Percentiles rank a stretch among this genome's conserved stretches.
Evolutionary conservation across 164 flowering plant genomes (phyloP).

Genomic region (Warburgia ugandensis): DNA sequence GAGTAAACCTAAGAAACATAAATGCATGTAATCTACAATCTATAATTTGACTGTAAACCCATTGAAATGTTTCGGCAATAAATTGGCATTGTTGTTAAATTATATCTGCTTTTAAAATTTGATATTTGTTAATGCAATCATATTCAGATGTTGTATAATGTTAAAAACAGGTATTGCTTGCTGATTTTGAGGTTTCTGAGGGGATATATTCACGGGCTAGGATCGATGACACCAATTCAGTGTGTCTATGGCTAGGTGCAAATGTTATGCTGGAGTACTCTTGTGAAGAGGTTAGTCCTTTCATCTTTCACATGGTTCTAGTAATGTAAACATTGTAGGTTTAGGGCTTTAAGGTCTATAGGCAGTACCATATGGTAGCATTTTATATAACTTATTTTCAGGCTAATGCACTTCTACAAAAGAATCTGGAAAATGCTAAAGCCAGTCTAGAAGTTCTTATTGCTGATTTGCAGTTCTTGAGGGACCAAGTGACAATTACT

Average conservation of each 20-base stretch:
- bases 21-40: too few species aligned
- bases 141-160: neutral
- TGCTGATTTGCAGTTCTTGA: constrained; percentile 66
- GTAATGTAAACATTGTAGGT: neutral
- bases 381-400: constrained; percentile 21
- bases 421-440: constrained; percentile 83
- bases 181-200: constrained; percentile 95
- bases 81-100: too few species aligned
- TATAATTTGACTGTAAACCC: too few species aligned
- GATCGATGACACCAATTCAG: constrained; percentile 64
- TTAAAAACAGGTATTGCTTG: constrained; percentile 49
- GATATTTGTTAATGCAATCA: neutral
- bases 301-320: neutral
- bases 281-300: constrained; percentile 20
- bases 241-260: constrained; percentile 96
- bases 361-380: neutral
- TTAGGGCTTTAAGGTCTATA: neutral
- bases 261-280: constrained; percentile 93
- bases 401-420: constrained; percentile 64
- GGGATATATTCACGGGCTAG: constrained; percentile 90
- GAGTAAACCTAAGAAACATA: too few species aligned
- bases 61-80: too few species aligned
- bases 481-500: constrained; percentile 84
- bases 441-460: constrained; percentile 83
- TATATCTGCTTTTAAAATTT: too few species aligned